Conservation (phyloP, 768 basidiomycete species). For the Macrolepiota albuminosa region DNA sequence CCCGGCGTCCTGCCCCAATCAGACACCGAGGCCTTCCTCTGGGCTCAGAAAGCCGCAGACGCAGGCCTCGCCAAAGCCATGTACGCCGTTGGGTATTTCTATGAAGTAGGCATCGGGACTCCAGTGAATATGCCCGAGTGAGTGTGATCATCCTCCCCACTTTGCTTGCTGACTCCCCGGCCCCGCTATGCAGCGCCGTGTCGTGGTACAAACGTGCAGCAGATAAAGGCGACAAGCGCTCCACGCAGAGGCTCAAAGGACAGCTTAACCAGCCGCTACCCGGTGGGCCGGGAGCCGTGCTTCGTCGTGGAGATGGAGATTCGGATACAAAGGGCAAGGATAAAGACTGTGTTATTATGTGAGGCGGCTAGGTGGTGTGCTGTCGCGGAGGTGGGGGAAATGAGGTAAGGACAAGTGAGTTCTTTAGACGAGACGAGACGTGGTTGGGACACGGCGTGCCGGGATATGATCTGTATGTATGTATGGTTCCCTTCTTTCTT, state of each 20-base stretch:
- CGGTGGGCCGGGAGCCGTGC: conserved; percentile 57
- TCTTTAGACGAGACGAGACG: not conserved
- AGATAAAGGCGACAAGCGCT: conserved; percentile 91
- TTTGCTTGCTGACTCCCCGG: too few relatives aligned
- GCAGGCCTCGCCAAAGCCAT: conserved; percentile 90
- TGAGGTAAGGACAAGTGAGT: not conserved
- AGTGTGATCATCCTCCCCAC: not conserved
- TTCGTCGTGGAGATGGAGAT: conserved; percentile 48
- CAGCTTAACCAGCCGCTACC: conserved; percentile 52
- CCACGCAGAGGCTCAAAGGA: conserved; percentile 73
- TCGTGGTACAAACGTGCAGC: conserved; percentile 87
- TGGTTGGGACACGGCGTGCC: not conserved
- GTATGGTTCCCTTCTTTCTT: too few relatives aligned
- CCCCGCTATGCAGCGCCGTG: conserved; percentile 45
- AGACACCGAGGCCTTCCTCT: conserved; percentile 96
- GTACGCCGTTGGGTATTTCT: conserved; percentile 97
- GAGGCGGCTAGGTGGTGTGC: conserved; percentile 10
- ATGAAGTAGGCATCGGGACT: conserved; percentile 57
- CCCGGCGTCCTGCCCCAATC: conserved; percentile 97
- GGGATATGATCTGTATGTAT: not conserved
- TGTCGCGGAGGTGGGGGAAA: too few relatives aligned
- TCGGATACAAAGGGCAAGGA: conserved; percentile 45
- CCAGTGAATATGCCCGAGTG: conserved; percentile 8
- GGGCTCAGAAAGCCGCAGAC: conserved; percentile 96
- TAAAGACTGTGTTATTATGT: conserved; percentile 90